A percentile compares a stretch with the other conserved stretches of the same genome.
phyloP scores from a whole-genome alignment of 192 early-diverging fungal species.

The Anaeromyces robustus region DNA sequence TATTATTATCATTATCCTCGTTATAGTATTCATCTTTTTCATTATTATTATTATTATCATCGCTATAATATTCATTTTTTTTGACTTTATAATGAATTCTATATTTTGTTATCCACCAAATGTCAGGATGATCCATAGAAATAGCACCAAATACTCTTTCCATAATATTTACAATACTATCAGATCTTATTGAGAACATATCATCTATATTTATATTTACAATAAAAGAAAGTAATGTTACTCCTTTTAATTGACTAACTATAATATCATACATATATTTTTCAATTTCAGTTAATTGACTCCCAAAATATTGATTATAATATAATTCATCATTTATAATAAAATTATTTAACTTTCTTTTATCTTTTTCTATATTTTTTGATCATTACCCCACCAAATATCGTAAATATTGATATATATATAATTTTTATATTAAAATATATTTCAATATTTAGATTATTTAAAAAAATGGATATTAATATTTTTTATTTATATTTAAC shows the following conservation, averaged over 20 bases:
- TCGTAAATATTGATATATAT: too few species aligned
- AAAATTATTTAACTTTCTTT: not conserved
- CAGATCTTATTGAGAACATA: not conserved
- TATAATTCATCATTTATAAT: not conserved
- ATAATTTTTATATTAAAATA: too few species aligned
- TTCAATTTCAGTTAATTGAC: not conserved
- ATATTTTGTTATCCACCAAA: not conserved
- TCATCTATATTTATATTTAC: not conserved
- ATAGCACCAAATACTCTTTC: not conserved
- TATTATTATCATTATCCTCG: too few species aligned
- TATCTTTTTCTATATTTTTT: not conserved
- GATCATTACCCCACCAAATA: too few species aligned
- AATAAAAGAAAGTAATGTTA: not conserved
- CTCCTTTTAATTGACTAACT: not conserved
- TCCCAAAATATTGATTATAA: not conserved
- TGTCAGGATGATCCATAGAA: not conserved
- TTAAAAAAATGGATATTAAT: too few species aligned
- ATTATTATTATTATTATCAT: not conserved
- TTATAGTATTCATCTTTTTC: not conserved
- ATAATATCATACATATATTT: not conserved
- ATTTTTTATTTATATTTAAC: too few species aligned
- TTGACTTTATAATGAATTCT: not conserved
- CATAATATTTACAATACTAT: not conserved
- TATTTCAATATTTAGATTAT: too few species aligned
- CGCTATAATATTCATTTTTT: not conserved